Percentiles rank a stretch among this genome's conserved stretches.
These are phyloP conservation scores for Spinellus fusiger DNA, from an alignment of 192 early-diverging fungal species.

Conservation along the genomic window DNA sequence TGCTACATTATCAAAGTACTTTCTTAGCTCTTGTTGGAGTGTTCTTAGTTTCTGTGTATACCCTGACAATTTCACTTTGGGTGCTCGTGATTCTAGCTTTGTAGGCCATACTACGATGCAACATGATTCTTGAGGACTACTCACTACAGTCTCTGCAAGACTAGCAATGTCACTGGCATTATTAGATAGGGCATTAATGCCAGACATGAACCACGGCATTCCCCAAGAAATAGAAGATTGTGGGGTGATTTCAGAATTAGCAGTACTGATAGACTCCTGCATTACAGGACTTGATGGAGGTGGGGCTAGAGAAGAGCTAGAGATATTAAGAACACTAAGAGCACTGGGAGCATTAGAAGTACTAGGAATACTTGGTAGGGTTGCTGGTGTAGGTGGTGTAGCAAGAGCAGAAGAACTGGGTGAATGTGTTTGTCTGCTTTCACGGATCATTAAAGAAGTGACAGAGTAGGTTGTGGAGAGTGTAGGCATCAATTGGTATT, in stretches of 20 bases:
- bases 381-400: too few relatives aligned
- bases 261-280: too few relatives aligned
- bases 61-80: slow-evolving; percentile 1
- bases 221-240: slow-evolving; percentile 13
- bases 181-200: slow-evolving; percentile 15
- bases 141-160: neutral
- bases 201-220: slow-evolving; percentile 28
- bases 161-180: neutral
- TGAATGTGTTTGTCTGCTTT: neutral
- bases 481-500: too few relatives aligned
- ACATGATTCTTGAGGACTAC: neutral
- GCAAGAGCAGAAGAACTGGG: too few relatives aligned
- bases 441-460: slow-evolving; percentile 17
- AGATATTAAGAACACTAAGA: too few relatives aligned
- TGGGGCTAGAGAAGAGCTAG: too few relatives aligned
- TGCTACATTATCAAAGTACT: slow-evolving; percentile 14
- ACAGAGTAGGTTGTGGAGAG: slow-evolving; percentile 9
- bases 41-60: slow-evolving; percentile 6
- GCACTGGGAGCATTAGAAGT: too few relatives aligned
- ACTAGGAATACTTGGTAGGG: too few relatives aligned
- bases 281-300: too few relatives aligned
- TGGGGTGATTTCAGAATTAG: neutral
- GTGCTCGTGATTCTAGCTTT: slow-evolving; percentile 13
- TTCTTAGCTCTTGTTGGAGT: slow-evolving; percentile 17
- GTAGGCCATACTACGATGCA: slow-evolving; percentile 24